Conservation (phyloP, 768 basidiomycete species). For the Tulasnella sp. region DNA sequence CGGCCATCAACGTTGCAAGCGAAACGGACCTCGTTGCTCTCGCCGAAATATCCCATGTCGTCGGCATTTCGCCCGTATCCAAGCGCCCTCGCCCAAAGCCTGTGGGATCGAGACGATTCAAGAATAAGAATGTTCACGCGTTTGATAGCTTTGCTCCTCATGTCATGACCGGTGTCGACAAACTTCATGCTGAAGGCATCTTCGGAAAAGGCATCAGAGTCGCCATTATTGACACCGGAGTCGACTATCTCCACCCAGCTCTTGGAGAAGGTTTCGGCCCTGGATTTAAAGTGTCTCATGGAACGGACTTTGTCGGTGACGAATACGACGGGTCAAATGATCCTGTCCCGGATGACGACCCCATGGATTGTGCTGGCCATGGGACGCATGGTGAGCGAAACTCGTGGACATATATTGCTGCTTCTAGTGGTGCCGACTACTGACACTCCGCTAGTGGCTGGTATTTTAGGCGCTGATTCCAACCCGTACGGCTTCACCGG, state of each 20-base stretch:
- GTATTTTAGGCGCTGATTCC: not conserved
- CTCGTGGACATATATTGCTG: not conserved
- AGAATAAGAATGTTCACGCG: not conserved
- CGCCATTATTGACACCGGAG: slow-evolving; percentile 7
- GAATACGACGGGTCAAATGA: slow-evolving; percentile 25
- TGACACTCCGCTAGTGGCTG: not conserved
- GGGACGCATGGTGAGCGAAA: slow-evolving; percentile 51
- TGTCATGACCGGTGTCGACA: slow-evolving; percentile 32
- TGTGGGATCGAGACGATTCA: not conserved
- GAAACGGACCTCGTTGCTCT: slow-evolving; percentile 15
- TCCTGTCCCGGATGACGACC: slow-evolving; percentile 27
- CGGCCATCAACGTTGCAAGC: not conserved
- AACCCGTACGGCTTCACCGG: slow-evolving; percentile 64
- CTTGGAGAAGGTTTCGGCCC: slow-evolving; percentile 34
- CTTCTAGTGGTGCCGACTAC: not conserved
- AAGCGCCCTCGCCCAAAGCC: slow-evolving; percentile 11
- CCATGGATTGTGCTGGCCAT: slow-evolving; percentile 33
- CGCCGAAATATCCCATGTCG: not conserved
- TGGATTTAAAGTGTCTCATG: slow-evolving; percentile 33
- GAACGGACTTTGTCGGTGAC: slow-evolving; percentile 36
- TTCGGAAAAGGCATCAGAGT: slow-evolving; percentile 29
- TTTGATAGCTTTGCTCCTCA: slow-evolving; percentile 22
- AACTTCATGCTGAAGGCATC: slow-evolving; percentile 30
- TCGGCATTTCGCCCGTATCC: slow-evolving; percentile 12
- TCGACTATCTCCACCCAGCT: slow-evolving; percentile 34